Conservation (phyloP, 768 basidiomycete species). For the Leccinum aurantiacum region DNA sequence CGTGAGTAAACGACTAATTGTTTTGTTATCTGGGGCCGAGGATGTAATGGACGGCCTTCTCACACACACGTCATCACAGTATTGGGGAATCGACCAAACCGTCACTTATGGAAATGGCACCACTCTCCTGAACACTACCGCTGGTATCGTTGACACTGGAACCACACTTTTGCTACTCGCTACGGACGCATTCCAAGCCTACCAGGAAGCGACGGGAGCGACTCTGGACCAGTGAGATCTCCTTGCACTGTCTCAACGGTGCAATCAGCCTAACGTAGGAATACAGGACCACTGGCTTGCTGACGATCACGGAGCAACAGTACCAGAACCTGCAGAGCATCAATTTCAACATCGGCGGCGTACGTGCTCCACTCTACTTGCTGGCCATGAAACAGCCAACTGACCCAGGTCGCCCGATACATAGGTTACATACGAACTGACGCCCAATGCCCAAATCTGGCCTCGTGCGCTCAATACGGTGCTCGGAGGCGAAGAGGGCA, state of each 20-base stretch:
- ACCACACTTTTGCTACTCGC: constrained; percentile 57
- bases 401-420: not conserved
- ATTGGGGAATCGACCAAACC: constrained; percentile 48
- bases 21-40: not conserved
- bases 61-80: constrained; percentile 19
- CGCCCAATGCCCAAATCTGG: constrained; percentile 70
- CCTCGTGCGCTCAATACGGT: constrained; percentile 55
- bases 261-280: not conserved
- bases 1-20: constrained; percentile 17
- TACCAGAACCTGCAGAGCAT: constrained; percentile 49
- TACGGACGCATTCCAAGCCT: constrained; percentile 57
- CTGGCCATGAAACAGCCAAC: not conserved
- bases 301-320: constrained; percentile 51
- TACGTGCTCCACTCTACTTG: constrained; percentile 13
- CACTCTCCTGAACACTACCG: constrained; percentile 34
- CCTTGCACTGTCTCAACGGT: too few relatives aligned
- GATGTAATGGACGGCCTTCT: not conserved
- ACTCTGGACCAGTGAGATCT: constrained; percentile 45
- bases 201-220: constrained; percentile 54
- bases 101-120: constrained; percentile 38
- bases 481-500: constrained; percentile 51
- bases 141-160: constrained; percentile 55
- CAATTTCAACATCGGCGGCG: constrained; percentile 51
- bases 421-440: constrained; percentile 53
- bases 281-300: constrained; percentile 51